Evolutionary conservation across 805 yeast genomes (phyloP).

Genomic region (Tetrapisispora taiwanensis): DNA sequence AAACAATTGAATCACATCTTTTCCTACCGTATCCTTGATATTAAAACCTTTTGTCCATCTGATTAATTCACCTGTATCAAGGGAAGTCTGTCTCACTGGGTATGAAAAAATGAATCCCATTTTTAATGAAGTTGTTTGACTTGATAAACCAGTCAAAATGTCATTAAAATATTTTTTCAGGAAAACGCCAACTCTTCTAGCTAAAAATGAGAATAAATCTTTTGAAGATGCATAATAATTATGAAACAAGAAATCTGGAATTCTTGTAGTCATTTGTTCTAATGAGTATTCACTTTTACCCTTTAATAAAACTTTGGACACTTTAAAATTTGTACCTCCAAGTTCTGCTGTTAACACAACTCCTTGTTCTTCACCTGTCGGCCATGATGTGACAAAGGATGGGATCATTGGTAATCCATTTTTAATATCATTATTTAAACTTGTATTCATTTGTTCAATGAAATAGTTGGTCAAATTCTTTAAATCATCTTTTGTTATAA

Average conservation of each 20-base stretch:
- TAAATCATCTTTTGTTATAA: constrained; percentile 18
- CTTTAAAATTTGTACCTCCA: constrained; percentile 95
- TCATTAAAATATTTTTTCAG: constrained; percentile 55
- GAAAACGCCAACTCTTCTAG: constrained; percentile 56
- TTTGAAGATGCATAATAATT: constrained; percentile 43
- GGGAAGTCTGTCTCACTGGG: constrained; percentile 80
- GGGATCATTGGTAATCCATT: constrained; percentile 83
- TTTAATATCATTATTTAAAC: constrained; percentile 34
- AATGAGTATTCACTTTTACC: constrained; percentile 71
- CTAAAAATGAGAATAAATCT: constrained; percentile 65
- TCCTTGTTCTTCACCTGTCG: constrained; percentile 83
- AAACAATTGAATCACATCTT: constrained; percentile 66
- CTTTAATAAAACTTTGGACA: constrained; percentile 69
- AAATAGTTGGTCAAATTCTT: constrained; percentile 38
- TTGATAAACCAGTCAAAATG: constrained; percentile 21
- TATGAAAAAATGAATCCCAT: constrained; percentile 91
- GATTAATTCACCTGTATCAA: constrained; percentile 67
- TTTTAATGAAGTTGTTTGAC: constrained; percentile 34
- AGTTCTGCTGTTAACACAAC: constrained; percentile 81
- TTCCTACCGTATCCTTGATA: constrained; percentile 72
- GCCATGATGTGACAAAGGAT: constrained; percentile 73
- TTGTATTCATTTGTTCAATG: constrained; percentile 49
- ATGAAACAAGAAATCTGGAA: constrained; percentile 66
- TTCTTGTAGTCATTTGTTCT: constrained; percentile 65
- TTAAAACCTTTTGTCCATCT: constrained; percentile 97